Evolutionary conservation across 2,329 filamentous ascomycete species (phyloP).

Genomic region (Calycina marina): DNA sequence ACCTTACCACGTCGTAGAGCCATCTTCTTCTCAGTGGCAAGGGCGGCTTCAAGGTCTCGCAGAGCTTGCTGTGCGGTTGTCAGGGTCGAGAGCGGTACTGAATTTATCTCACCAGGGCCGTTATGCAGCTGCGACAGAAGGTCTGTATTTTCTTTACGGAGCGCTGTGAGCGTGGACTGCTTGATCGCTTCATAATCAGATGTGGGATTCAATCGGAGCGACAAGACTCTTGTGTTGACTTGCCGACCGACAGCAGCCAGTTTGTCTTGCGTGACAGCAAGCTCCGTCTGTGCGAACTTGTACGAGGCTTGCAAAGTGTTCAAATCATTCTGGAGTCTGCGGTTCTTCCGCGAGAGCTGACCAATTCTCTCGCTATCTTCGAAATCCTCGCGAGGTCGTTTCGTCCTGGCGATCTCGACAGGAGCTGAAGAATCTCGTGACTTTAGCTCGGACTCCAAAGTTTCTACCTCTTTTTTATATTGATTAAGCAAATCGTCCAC

Average conservation of each 20-base stretch:
- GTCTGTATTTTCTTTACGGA: slow-evolving; percentile 73
- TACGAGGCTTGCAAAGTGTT: slow-evolving; percentile 53
- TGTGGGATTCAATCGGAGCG: slow-evolving; percentile 85
- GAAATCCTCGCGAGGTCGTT: slow-evolving; percentile 45
- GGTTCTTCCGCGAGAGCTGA: slow-evolving; percentile 74
- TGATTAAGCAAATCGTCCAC: slow-evolving; percentile 77
- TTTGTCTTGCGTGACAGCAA: slow-evolving; percentile 58
- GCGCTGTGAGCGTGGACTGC: slow-evolving; percentile 57
- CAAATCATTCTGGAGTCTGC: slow-evolving; percentile 69
- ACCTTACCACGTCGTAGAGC: slow-evolving; percentile 81
- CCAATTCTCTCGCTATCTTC: slow-evolving; percentile 56
- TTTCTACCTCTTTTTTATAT: slow-evolving; percentile 70
- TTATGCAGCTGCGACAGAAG: slow-evolving; percentile 56
- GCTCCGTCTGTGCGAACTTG: slow-evolving; percentile 59
- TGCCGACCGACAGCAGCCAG: slow-evolving; percentile 50
- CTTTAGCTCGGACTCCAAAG: slow-evolving; percentile 59
- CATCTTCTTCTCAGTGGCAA: slow-evolving; percentile 65
- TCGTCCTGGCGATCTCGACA: slow-evolving; percentile 35
- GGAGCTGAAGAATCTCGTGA: slow-evolving; percentile 36
- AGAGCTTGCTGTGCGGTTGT: slow-evolving; percentile 64
- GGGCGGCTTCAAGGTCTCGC: slow-evolving; percentile 52
- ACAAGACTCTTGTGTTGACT: slow-evolving; percentile 67
- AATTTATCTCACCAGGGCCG: slow-evolving; percentile 21
- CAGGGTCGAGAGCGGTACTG: slow-evolving; percentile 62
- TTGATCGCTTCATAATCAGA: slow-evolving; percentile 76